Conservation (phyloP, 768 basidiomycete genomes). For the Lentinus tigrinus region DNA sequence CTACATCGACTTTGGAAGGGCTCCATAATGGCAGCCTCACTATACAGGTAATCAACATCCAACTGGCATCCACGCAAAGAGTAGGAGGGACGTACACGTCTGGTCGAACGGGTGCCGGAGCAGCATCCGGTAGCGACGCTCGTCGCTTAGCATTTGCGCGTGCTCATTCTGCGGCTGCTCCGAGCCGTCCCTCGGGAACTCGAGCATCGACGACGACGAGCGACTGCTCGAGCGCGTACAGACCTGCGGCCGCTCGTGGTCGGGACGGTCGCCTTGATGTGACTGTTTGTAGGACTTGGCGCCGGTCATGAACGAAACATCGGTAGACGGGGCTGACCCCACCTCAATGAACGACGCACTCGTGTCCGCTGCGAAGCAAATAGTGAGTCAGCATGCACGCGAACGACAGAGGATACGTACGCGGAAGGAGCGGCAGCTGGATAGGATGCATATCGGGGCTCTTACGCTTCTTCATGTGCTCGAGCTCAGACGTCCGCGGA, state of each 20-base stretch:
- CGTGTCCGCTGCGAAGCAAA: conserved; percentile 13
- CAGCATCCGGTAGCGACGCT: conserved; percentile 66
- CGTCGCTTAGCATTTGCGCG: conserved; percentile 43
- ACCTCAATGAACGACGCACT: conserved; percentile 17
- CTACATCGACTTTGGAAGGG: conserved; percentile 59
- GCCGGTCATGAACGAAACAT: conserved; percentile 21
- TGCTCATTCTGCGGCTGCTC: conserved; percentile 17
- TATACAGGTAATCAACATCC: no score
- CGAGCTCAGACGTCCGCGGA: conserved; percentile 24
- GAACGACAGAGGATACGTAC: conserved; percentile 5
- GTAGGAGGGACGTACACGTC: conserved; percentile 44
- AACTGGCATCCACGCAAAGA: no score
- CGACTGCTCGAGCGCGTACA: conserved; percentile 11
- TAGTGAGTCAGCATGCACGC: not conserved
- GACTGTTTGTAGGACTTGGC: conserved; percentile 10
- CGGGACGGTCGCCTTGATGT: not conserved
- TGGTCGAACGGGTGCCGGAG: conserved; percentile 68
- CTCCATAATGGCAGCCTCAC: conserved; percentile 62
- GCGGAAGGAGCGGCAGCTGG: conserved; percentile 19
- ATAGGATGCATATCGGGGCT: conserved; percentile 30
- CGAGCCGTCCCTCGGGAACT: conserved; percentile 17
- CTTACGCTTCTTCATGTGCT: conserved; percentile 19
- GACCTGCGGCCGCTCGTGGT: not conserved
- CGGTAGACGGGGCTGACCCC: conserved; percentile 14
- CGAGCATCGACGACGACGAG: conserved; percentile 12